These are phyloP conservation scores for Cenchrus fungigraminus DNA, from an alignment of 176 grass and related monocot genomes.

Conservation along the genomic window DNA sequence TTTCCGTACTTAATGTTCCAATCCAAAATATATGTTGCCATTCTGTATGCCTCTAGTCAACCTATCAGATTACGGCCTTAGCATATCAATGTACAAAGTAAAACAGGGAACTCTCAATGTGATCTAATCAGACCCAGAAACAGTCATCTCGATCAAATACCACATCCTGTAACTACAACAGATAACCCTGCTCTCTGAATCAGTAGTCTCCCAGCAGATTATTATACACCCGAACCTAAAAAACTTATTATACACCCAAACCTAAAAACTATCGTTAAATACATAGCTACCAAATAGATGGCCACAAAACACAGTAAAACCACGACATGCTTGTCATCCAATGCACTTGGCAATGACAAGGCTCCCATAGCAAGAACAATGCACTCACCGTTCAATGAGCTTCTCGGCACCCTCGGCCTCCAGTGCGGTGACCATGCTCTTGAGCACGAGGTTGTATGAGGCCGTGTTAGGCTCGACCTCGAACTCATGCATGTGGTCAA, in stretches of 20 bases:
- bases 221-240: not conserved
- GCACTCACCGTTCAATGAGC: slow-evolving; percentile 49
- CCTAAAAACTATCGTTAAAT: not conserved
- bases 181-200: not conserved
- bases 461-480: slow-evolving; percentile 73
- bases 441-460: slow-evolving; percentile 92
- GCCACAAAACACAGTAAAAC: not conserved
- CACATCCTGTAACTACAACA: not conserved
- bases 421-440: slow-evolving; percentile 40
- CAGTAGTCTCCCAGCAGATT: not conserved
- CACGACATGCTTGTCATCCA: not conserved
- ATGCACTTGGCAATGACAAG: not conserved
- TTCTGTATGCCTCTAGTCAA: not conserved
- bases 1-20: not conserved
- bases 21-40: not conserved
- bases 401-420: slow-evolving; percentile 43
- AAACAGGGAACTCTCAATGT: not conserved
- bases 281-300: not conserved
- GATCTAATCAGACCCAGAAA: not conserved
- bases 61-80: slow-evolving; percentile 3
- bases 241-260: not conserved
- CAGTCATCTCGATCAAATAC: not conserved
- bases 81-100: slow-evolving; percentile 4
- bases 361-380: not conserved
- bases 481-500: slow-evolving; percentile 85